Conservation (phyloP, 495 filamentous ascomycete genomes). For the Aspergillus conjunctus region DNA sequence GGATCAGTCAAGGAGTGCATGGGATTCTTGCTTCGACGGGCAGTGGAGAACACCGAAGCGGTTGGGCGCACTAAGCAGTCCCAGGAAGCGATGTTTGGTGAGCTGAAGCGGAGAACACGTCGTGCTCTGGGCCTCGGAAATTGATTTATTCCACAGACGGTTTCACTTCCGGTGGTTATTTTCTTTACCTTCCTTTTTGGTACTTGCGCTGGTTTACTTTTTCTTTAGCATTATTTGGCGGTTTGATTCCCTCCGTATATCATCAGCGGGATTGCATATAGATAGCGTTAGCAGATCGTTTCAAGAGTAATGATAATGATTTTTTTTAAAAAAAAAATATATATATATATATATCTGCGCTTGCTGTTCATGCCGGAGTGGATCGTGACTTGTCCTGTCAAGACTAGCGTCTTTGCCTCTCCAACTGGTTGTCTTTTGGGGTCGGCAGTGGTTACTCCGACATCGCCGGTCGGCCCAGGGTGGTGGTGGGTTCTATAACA, state of each 20-base stretch:
- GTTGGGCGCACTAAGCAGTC: constrained; percentile 76
- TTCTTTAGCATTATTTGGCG: constrained; percentile 13
- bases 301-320: constrained; percentile 26
- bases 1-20: constrained; percentile 89
- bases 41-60: constrained; percentile 90
- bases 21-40: constrained; percentile 84
- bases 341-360: not conserved
- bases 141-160: constrained; percentile 14
- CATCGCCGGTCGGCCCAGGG: constrained; percentile 7
- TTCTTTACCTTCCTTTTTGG: constrained; percentile 5
- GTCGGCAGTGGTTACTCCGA: constrained; percentile 9
- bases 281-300: constrained; percentile 32
- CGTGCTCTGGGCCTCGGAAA: constrained; percentile 41
- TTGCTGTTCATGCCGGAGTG: not conserved
- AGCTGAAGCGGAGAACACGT: constrained; percentile 66
- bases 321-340: not conserved
- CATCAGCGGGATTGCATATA: constrained; percentile 26
- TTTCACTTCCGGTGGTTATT: not conserved
- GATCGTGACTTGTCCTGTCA: not conserved
- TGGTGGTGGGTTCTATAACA: not conserved
- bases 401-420: not conserved
- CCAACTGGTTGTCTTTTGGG: not conserved
- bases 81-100: constrained; percentile 69
- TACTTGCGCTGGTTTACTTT: not conserved
- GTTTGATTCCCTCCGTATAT: constrained; percentile 20